Evolutionary conservation across 257 asterid species (phyloP).

Genomic region (Linderniella brevidens): DNA sequence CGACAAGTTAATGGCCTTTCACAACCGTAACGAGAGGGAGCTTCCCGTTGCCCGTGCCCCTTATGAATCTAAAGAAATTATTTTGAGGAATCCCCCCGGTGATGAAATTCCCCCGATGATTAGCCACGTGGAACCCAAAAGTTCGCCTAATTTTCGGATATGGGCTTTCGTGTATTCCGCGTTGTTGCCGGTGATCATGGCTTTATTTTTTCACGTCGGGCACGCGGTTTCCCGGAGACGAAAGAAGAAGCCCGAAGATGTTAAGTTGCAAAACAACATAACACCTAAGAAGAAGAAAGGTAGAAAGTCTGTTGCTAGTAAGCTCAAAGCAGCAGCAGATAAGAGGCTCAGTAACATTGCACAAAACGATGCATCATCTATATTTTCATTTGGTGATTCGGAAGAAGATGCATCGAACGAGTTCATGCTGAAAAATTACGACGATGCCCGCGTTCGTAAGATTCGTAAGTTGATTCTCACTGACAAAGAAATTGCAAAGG

Average conservation of each 20-base stretch:
- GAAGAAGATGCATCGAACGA: conserved; percentile 3
- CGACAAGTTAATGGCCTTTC: background rate
- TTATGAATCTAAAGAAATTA: conserved; percentile 15
- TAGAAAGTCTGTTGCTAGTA: conserved; percentile 32
- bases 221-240: conserved; percentile 10
- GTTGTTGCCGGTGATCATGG: conserved; percentile 19
- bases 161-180: conserved; percentile 24
- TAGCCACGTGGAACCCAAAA: conserved; percentile 14
- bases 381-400: background rate
- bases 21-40: conserved; percentile 11
- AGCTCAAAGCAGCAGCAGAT: conserved; percentile 14
- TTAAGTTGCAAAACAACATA: conserved; percentile 18
- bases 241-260: conserved; percentile 18
- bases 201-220: conserved; percentile 15
- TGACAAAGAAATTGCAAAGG: conserved; percentile 61
- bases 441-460: conserved; percentile 28
- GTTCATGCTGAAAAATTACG: conserved; percentile 12
- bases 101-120: conserved; percentile 16
- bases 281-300: conserved; percentile 42
- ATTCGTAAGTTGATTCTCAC: conserved; percentile 55
- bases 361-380: conserved; percentile 7
- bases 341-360: conserved; percentile 14
- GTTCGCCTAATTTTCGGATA: conserved; percentile 13
- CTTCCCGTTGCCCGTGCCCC: conserved; percentile 29
- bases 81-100: conserved; percentile 20